Conservation (phyloP, 306 rosid genomes). For the Cucurbita ficifolia region DNA sequence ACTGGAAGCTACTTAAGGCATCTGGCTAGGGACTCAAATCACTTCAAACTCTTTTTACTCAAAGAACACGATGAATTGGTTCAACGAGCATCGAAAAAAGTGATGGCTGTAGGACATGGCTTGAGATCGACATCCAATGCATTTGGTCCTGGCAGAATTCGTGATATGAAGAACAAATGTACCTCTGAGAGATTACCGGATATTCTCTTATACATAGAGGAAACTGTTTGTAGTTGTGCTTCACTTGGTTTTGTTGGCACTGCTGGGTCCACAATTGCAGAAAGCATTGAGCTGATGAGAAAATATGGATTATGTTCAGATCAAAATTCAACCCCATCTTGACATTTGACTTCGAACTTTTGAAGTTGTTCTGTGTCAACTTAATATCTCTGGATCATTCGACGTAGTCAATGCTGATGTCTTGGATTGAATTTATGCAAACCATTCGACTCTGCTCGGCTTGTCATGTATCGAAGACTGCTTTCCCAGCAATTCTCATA, state of each 20-base stretch:
- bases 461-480: not conserved
- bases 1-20: constrained; percentile 55
- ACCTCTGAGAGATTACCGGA: constrained; percentile 29
- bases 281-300: constrained; percentile 60
- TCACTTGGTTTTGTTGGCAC: constrained; percentile 87
- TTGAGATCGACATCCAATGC: constrained; percentile 24
- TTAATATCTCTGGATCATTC: not conserved
- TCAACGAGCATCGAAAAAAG: constrained; percentile 30
- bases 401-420: not conserved
- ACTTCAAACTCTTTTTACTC: constrained; percentile 42
- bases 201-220: constrained; percentile 60
- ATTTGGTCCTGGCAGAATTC: constrained; percentile 11
- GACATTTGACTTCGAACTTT: not conserved
- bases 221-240: constrained; percentile 70
- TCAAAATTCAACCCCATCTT: not conserved
- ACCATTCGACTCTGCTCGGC: not conserved
- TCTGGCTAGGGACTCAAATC: constrained; percentile 27
- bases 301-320: constrained; percentile 27
- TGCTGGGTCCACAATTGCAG: constrained; percentile 73
- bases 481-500: not conserved
- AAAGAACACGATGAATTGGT: constrained; percentile 38
- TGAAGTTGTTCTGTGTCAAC: not conserved
- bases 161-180: constrained; percentile 31
- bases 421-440: not conserved
- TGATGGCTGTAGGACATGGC: constrained; percentile 34